Evolutionary conservation across 768 basidiomycete genomes (phyloP).

Genomic region (Boletus rubropictus): DNA sequence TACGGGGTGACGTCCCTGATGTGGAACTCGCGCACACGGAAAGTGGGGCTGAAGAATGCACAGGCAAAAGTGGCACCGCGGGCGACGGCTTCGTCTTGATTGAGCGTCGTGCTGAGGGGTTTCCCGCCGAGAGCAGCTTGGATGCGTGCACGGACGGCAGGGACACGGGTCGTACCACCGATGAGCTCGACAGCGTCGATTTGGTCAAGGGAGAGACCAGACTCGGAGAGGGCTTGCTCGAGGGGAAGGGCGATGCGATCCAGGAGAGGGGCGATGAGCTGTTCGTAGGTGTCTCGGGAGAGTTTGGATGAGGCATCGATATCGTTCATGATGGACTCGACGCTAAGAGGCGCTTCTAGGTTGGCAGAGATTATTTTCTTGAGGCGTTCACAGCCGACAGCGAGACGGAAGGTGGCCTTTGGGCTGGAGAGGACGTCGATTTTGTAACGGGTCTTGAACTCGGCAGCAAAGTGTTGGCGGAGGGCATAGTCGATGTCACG

Average conservation of each 20-base stretch:
- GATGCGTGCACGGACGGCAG: slow-evolving; percentile 85
- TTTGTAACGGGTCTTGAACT: slow-evolving; percentile 97
- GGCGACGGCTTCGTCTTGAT: slow-evolving; percentile 96
- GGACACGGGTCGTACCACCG: slow-evolving; percentile 90
- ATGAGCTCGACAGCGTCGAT: slow-evolving; percentile 90
- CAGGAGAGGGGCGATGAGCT: slow-evolving; percentile 68
- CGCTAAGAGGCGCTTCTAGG: slow-evolving; percentile 78
- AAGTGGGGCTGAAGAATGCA: slow-evolving; percentile 94
- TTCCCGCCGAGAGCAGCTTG: slow-evolving; percentile 78
- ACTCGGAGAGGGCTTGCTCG: slow-evolving; percentile 71
- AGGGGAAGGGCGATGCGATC: slow-evolving; percentile 73
- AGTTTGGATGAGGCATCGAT: slow-evolving; percentile 87
- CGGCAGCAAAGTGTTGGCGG: slow-evolving; percentile 78
- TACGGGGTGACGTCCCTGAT: slow-evolving; percentile 81
- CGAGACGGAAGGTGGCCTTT: slow-evolving; percentile 89
- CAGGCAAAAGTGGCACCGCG: slow-evolving; percentile 96
- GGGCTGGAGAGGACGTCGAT: slow-evolving; percentile 89
- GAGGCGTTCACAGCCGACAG: slow-evolving; percentile 83
- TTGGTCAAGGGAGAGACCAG: slow-evolving; percentile 76
- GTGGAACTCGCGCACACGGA: slow-evolving; percentile 95
- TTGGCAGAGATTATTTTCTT: slow-evolving; percentile 98
- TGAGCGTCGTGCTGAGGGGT: slow-evolving; percentile 84
- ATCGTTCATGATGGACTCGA: slow-evolving; percentile 96
- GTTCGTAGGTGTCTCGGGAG: slow-evolving; percentile 76
- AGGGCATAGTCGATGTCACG: slow-evolving; percentile 94